Conservation (phyloP, 1,284 basidiomycete species). For the Tranzscheliella williamsii region DNA sequence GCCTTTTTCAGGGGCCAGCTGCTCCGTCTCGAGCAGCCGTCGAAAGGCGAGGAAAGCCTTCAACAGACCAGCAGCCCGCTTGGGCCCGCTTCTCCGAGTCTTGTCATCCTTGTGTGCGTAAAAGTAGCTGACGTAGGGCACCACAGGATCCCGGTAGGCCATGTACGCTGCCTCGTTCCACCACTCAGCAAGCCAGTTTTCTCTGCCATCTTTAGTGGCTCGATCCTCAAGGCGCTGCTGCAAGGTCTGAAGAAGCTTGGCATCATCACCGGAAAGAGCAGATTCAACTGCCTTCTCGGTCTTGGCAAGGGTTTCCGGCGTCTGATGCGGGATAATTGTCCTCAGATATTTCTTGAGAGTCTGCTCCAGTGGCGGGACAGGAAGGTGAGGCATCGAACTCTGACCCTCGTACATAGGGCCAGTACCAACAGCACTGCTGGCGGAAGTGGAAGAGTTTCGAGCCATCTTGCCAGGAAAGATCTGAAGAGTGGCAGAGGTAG, state of each 20-base stretch:
- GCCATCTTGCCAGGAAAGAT: no score
- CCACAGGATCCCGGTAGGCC: conserved; percentile 75
- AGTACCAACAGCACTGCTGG: conserved; percentile 28
- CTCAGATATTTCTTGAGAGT: conserved; percentile 55
- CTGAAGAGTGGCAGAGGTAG: no score
- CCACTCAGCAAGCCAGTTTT: conserved; percentile 93
- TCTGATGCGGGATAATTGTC: conserved; percentile 51
- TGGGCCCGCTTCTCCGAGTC: conserved; percentile 38
- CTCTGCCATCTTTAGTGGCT: conserved; percentile 65
- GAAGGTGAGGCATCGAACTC: conserved; percentile 52
- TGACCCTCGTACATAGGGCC: conserved; percentile 54
- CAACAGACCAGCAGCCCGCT: conserved; percentile 52
- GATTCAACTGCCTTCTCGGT: conserved; percentile 65
- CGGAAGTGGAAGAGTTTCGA: conserved; percentile 29
- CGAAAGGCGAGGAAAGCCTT: conserved; percentile 59
- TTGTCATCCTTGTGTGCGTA: conserved; percentile 78
- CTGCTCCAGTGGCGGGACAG: conserved; percentile 56
- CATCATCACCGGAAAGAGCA: conserved; percentile 69
- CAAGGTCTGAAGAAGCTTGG: conserved; percentile 73
- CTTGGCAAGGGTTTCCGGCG: conserved; percentile 30
- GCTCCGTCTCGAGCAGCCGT: conserved; percentile 62
- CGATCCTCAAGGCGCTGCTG: conserved; percentile 78
- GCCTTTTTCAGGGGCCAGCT: conserved; percentile 86
- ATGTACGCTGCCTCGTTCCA: conserved; percentile 87
- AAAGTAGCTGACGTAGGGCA: conserved; percentile 94